Conservation (phyloP, 352 stramenopile species). For the Globisporangium parvum region DNA sequence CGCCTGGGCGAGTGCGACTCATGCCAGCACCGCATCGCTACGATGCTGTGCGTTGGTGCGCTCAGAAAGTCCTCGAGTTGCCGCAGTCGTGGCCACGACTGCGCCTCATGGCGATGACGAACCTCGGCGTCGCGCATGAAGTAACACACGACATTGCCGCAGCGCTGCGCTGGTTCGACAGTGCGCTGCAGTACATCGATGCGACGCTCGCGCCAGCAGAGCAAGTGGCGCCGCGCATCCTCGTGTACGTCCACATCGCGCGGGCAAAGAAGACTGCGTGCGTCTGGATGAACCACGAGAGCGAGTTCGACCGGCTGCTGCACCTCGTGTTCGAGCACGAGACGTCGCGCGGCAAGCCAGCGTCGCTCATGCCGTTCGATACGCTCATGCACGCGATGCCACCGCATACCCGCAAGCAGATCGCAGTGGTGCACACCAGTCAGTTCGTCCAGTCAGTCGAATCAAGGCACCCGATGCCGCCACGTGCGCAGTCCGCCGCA, state of each 20-base stretch:
- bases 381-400: slow-evolving; percentile 45
- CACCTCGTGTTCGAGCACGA: slow-evolving; percentile 25
- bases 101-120: slow-evolving; percentile 29
- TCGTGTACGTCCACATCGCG: slow-evolving; percentile 23
- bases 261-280: slow-evolving; percentile 47
- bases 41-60: slow-evolving; percentile 1
- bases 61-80: slow-evolving; percentile 25
- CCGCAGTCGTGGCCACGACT: slow-evolving; percentile 4
- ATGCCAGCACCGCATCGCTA: background rate
- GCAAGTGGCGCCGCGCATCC: slow-evolving; percentile 13
- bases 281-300: slow-evolving; percentile 37
- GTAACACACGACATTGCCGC: slow-evolving; percentile 23
- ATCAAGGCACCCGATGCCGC: background rate
- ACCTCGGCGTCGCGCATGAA: slow-evolving; percentile 42
- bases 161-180: slow-evolving; percentile 26
- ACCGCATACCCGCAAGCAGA: slow-evolving; percentile 22
- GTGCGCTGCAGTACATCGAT: slow-evolving; percentile 15
- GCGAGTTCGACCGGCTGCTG: slow-evolving; percentile 23
- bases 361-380: slow-evolving; percentile 63
- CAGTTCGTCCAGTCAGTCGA: slow-evolving; percentile 14
- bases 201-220: slow-evolving; percentile 8
- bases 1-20: background rate
- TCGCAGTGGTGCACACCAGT: slow-evolving; percentile 30
- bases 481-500: slow-evolving; percentile 1
- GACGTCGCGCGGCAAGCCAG: slow-evolving; percentile 12